phyloP scores from a whole-genome alignment of 306 rosid genomes.

The Medicago lupulina region DNA sequence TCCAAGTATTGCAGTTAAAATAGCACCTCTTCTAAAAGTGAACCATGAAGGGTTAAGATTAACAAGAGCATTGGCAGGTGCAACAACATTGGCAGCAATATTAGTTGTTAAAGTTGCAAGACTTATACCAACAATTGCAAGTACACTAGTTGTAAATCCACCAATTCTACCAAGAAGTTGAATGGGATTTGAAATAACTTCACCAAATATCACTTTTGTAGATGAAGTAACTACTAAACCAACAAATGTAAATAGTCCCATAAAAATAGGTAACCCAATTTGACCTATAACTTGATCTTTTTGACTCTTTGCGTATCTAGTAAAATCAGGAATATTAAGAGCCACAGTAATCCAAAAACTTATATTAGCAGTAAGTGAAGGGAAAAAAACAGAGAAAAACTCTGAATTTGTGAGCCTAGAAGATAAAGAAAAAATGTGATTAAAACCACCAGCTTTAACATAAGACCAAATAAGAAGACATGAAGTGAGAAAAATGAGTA shows the following conservation, averaged over 20 bases:
- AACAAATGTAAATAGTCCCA: constrained; percentile 88
- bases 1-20: constrained; percentile 77
- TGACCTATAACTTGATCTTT: constrained; percentile 81
- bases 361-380: constrained; percentile 86
- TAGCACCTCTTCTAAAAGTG: constrained; percentile 74
- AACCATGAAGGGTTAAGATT: constrained; percentile 72
- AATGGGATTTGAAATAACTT: constrained; percentile 77
- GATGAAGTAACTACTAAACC: constrained; percentile 90
- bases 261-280: constrained; percentile 76
- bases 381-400: constrained; percentile 81
- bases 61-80: constrained; percentile 86
- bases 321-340: constrained; percentile 86
- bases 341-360: constrained; percentile 91
- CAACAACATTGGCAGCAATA: constrained; percentile 89
- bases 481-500: constrained; percentile 65
- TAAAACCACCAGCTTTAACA: constrained; percentile 74
- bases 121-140: constrained; percentile 79
- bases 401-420: constrained; percentile 64
- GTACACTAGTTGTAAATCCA: constrained; percentile 61
- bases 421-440: constrained; percentile 74
- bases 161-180: constrained; percentile 76
- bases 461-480: constrained; percentile 71
- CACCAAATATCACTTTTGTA: constrained; percentile 73
- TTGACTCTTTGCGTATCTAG: constrained; percentile 74
- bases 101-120: constrained; percentile 82